Base-by-base conservation (phyloP, 176 grass and related monocot species). In the Aegilops bicornis region DNA sequence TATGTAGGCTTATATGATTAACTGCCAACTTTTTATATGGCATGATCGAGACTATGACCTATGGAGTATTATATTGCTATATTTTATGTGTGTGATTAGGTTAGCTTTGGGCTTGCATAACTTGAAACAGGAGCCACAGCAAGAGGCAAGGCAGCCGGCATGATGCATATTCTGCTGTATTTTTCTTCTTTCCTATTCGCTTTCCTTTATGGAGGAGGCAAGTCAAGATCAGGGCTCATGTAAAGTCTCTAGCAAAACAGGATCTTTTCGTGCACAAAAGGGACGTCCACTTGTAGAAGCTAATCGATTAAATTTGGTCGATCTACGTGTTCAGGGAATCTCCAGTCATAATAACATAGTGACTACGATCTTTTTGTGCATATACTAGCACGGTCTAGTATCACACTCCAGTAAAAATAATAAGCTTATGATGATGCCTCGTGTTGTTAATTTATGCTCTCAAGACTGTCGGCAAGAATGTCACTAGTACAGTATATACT, bases 191-290 rank as follows among this genome's bases (percentile, higher is more conserved):
- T 85, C 76, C 8, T 76, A 70, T 74, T 47, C 76, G 32, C 80
- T 73, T 73, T 85, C 63, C 81, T 92, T 90, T 90, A 32, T 84
- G 48, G 85, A 87, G 81, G 81, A 87, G 84, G 84, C 76, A 85
- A 81, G 88, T n/a, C n/a, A n/a, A 89, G 80, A 81, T 72, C 81
- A 85, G 42, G 48, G 14, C 63, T 77, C 80, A 84, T 61, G 48
- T 66, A 0, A 47, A 68, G 81, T 70, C 85, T 85, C 77, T 47
- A 2, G 43, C n/a, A n/a, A n/a, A n/a, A n/a, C 43, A 1, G 39
- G 39, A 40, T 40, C 39, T 40, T 40, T 40, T 52, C 40, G 48
- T 62, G 77, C 63, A 82, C 77, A 85, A 92, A 32, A 87, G 81
- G 80, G 80, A 80, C 84, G n/a, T 80, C 80, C 81, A 87, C 77